These are phyloP conservation scores for Picochlorum sp. DNA, from an alignment of 139 green algal species.

Conservation along the genomic window DNA sequence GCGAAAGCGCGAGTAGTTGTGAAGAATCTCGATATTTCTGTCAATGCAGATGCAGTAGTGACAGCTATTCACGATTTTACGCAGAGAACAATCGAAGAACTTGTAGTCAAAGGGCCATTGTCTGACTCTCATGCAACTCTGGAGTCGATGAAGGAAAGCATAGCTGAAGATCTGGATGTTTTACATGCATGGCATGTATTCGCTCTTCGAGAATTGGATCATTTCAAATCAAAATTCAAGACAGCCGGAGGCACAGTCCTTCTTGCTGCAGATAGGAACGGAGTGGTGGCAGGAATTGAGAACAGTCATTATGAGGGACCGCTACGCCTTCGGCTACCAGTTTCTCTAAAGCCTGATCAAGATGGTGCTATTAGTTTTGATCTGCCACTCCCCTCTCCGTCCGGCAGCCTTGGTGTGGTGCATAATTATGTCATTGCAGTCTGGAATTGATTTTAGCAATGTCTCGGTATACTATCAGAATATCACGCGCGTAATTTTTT, in stretches of 20 bases:
- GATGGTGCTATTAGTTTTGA: constrained; percentile 48
- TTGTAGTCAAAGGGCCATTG: constrained; percentile 33
- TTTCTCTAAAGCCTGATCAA: constrained; percentile 37
- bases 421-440: neutral
- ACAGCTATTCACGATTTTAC: constrained; percentile 45
- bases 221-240: constrained; percentile 63
- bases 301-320: constrained; percentile 60
- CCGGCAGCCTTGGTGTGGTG: constrained; percentile 22
- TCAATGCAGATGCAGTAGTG: constrained; percentile 52
- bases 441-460: neutral
- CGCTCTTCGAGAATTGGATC: constrained; percentile 29
- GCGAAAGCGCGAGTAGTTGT: constrained; percentile 30
- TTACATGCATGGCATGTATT: constrained; percentile 56
- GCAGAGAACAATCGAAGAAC: constrained; percentile 39
- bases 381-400: constrained; percentile 39
- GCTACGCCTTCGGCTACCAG: constrained; percentile 33
- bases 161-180: constrained; percentile 56
- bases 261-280: constrained; percentile 40
- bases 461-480: constrained; percentile 28
- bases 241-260: constrained; percentile 39
- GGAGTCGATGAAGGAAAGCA: constrained; percentile 9
- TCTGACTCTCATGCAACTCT: constrained; percentile 19
- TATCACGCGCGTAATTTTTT: neutral
- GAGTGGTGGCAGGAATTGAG: constrained; percentile 41
- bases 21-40: constrained; percentile 21